Conservation (phyloP, 208 protist species). For the Leishmania aethiopica region DNA sequence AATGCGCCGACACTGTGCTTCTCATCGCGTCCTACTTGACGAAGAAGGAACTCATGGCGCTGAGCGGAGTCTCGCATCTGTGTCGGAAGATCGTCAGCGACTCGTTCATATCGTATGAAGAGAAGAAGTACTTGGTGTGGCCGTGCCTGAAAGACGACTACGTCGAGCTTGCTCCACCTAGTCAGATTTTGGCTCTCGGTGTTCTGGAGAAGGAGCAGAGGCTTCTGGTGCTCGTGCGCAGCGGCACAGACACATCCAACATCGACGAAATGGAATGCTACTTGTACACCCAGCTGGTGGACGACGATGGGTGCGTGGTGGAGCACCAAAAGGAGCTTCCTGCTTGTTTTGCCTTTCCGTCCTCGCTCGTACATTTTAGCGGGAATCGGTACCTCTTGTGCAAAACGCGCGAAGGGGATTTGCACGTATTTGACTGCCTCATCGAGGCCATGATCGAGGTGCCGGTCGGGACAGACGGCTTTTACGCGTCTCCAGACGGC, state of each 20-base stretch:
- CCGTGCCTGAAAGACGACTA: slow-evolving; percentile 39
- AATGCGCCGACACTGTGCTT: slow-evolving; percentile 54
- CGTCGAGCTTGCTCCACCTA: slow-evolving; percentile 57
- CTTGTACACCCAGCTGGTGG: slow-evolving; percentile 47
- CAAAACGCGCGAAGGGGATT: slow-evolving; percentile 43
- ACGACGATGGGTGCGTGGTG: slow-evolving; percentile 12
- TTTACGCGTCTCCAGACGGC: slow-evolving; percentile 58
- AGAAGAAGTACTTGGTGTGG: slow-evolving; percentile 45
- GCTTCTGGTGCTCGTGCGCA: slow-evolving; percentile 48
- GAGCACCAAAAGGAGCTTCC: slow-evolving; percentile 57
- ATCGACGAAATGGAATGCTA: slow-evolving; percentile 48
- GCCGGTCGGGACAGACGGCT: slow-evolving; percentile 54
- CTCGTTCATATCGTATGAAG: slow-evolving; percentile 31
- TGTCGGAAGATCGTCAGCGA: slow-evolving; percentile 35
- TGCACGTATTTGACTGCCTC: slow-evolving; percentile 61
- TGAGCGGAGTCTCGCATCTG: slow-evolving; percentile 49
- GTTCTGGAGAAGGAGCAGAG: slow-evolving; percentile 42
- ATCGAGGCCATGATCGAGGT: slow-evolving; percentile 49
- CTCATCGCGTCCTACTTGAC: slow-evolving; percentile 54
- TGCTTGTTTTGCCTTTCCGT: slow-evolving; percentile 33
- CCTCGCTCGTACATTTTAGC: slow-evolving; percentile 49
- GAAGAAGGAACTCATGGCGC: slow-evolving; percentile 45
- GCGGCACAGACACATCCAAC: slow-evolving; percentile 24
- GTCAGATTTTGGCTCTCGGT: slow-evolving; percentile 48
- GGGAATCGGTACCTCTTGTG: slow-evolving; percentile 62